These are phyloP conservation scores for Trichothecium roseum DNA, from an alignment of 2,329 filamentous ascomycete species.

Conservation along the genomic window DNA sequence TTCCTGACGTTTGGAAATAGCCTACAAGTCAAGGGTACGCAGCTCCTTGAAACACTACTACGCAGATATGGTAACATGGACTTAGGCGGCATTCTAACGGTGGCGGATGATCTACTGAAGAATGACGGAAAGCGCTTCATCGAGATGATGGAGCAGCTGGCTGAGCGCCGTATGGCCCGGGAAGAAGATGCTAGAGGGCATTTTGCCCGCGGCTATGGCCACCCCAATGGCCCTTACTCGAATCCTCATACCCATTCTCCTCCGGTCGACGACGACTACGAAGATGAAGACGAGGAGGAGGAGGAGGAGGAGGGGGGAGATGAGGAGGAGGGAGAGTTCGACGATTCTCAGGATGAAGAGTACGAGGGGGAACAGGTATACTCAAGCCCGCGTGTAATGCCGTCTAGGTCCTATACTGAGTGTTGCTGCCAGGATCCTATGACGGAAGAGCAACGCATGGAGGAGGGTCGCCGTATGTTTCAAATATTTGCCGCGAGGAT, in stretches of 20 bases:
- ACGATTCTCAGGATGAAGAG: conserved; percentile 52
- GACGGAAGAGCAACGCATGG: conserved; percentile 98
- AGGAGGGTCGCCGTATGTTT: conserved; percentile 96
- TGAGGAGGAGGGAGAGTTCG: conserved; percentile 47
- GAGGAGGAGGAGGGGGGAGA: conserved; percentile 39
- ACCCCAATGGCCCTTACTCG: conserved; percentile 50
- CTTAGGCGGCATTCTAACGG: conserved; percentile 91
- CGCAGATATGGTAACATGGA: conserved; percentile 36
- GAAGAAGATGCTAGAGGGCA: conserved; percentile 72
- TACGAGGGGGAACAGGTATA: conserved; percentile 68
- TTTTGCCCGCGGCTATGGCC: conserved; percentile 47
- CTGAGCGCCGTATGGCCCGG: conserved; percentile 91
- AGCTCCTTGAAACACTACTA: conserved; percentile 32
- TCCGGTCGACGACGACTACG: conserved; percentile 66
- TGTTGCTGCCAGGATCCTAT: conserved; percentile 67
- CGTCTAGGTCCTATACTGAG: conserved; percentile 30
- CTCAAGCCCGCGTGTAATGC: conserved; percentile 27
- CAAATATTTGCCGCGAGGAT: conserved; percentile 98
- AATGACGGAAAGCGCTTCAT: conserved; percentile 99
- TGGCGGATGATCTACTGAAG: conserved; percentile 95
- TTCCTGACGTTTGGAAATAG: conserved; percentile 98
- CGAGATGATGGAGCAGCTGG: conserved; percentile 99
- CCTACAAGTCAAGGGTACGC: conserved; percentile 78
- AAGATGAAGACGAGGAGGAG: conserved; percentile 53
- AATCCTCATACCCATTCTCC: conserved; percentile 62